Evolutionary conservation across 352 stramenopile species (phyloP).

Genomic region (Globisporangium spiculum): DNA sequence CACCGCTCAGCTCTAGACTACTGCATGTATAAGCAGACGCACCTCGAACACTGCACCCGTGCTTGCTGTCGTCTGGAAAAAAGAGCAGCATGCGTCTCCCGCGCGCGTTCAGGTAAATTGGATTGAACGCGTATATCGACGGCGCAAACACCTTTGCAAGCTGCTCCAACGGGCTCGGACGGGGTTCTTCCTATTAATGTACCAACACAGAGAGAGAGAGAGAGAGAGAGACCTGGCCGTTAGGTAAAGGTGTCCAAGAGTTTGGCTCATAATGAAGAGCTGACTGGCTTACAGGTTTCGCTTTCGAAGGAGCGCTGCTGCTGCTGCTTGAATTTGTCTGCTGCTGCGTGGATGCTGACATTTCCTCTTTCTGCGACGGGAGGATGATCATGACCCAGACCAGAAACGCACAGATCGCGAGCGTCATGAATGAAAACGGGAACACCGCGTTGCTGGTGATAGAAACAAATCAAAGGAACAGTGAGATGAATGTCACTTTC

Average conservation of each 20-base stretch:
- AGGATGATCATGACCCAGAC: conserved; percentile 48
- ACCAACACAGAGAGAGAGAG: not conserved
- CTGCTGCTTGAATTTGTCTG: conserved; percentile 5
- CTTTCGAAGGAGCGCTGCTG: not conserved
- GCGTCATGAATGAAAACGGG: conserved; percentile 44
- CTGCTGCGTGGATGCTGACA: not conserved
- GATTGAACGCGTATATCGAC: conserved; percentile 65
- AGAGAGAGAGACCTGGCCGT: not conserved
- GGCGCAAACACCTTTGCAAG: conserved; percentile 69
- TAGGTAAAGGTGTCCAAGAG: not conserved
- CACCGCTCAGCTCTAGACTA: too few species aligned
- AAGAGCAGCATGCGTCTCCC: conserved; percentile 63
- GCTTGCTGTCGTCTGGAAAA: conserved; percentile 42
- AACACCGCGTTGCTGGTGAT: conserved; percentile 31
- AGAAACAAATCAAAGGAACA: not conserved
- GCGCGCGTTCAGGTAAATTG: conserved; percentile 57
- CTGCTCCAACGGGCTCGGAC: conserved; percentile 38
- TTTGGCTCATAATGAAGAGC: not conserved
- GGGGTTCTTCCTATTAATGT: conserved; percentile 15
- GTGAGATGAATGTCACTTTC: not conserved
- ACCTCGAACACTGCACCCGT: conserved; percentile 61
- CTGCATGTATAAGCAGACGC: not conserved
- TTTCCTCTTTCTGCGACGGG: conserved; percentile 20
- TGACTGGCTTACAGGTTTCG: not conserved
- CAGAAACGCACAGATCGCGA: conserved; percentile 33